Conservation (phyloP, 1,139 yeast species). For the Lodderomyces pseudojiufengensis region DNA sequence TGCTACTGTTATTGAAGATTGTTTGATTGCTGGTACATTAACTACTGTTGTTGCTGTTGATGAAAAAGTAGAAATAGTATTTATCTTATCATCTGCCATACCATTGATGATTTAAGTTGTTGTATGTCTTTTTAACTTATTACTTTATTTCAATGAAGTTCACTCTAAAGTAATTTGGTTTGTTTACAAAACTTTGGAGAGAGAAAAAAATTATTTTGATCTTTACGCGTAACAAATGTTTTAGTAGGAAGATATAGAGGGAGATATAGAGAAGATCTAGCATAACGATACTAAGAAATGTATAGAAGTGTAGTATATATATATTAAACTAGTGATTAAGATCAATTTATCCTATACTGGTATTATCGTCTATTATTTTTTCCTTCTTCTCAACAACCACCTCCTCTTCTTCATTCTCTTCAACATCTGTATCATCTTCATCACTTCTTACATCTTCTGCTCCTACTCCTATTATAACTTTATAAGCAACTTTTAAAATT, state of each 20-base stretch:
- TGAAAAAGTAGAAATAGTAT: background rate
- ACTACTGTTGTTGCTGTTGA: conserved; percentile 1
- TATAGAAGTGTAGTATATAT: no score
- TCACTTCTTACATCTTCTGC: conserved; percentile 86
- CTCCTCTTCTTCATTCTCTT: conserved; percentile 17
- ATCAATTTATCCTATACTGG: no score
- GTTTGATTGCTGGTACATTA: conserved; percentile 21
- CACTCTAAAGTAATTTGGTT: no score
- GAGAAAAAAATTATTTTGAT: no score
- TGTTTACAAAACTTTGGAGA: no score
- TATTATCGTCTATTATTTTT: background rate
- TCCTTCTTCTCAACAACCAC: conserved; percentile 6
- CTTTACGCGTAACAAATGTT: no score
- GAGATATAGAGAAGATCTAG: no score
- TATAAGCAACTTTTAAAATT: conserved; percentile 65
- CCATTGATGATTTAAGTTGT: background rate
- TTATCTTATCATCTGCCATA: conserved; percentile 2
- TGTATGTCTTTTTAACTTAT: background rate
- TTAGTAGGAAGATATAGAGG: no score
- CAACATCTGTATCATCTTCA: conserved; percentile 41
- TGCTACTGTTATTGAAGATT: conserved; percentile 72
- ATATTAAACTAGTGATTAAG: no score
- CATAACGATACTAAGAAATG: no score
- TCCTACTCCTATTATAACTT: conserved; percentile 65
- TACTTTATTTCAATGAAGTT: background rate